Evolutionary conservation across 352 stramenopile species (phyloP).

Genomic region (Globisporangium recalcitrans): DNA sequence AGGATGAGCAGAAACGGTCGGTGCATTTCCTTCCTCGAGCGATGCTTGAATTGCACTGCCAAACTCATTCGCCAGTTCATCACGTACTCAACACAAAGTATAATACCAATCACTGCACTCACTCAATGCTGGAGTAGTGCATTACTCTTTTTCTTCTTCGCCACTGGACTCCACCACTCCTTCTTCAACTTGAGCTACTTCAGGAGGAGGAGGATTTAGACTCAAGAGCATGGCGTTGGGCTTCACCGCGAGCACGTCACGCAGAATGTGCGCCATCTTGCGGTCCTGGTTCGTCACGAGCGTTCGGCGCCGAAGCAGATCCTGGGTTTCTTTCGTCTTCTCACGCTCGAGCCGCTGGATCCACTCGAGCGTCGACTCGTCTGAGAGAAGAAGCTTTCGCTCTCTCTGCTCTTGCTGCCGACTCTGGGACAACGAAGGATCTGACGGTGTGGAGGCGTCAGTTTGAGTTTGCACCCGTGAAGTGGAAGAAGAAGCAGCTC

Average conservation of each 20-base stretch:
- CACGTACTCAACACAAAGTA: no score
- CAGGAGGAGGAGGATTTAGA: not conserved
- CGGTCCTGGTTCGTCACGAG: conserved; percentile 22
- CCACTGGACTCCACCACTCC: not conserved
- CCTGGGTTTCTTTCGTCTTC: not conserved
- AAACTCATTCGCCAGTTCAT: no score
- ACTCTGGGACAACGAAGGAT: not conserved
- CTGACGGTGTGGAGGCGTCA: not conserved
- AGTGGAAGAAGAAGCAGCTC: conserved; percentile 7
- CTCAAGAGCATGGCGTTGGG: conserved; percentile 26
- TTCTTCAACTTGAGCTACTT: not conserved
- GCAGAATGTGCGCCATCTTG: conserved; percentile 33
- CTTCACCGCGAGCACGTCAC: conserved; percentile 40
- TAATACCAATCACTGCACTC: no score
- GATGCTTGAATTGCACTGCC: no score
- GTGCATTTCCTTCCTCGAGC: no score
- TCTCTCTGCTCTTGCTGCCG: not conserved
- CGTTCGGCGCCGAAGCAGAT: not conserved
- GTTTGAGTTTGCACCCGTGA: not conserved
- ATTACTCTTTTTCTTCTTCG: no score
- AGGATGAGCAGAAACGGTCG: not conserved
- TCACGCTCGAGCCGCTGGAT: conserved; percentile 15
- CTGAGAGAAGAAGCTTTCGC: conserved; percentile 12
- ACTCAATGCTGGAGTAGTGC: no score
- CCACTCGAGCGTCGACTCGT: conserved; percentile 19